Conservation (phyloP, 2,329 filamentous ascomycete species). For the Botrytis porri region DNA sequence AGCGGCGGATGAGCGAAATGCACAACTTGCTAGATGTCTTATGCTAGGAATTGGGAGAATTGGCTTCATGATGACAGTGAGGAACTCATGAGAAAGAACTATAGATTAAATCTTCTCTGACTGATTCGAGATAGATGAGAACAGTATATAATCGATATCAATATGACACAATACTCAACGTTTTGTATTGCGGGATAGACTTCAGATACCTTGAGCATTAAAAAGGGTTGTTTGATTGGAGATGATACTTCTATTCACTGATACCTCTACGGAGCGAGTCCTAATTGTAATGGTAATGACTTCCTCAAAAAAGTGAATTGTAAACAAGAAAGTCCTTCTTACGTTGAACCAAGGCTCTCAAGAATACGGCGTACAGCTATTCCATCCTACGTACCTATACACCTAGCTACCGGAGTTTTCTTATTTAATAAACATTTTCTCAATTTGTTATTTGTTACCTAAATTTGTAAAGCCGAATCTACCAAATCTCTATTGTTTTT, state of each 20-base stretch:
- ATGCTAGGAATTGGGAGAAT: background rate
- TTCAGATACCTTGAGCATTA: background rate
- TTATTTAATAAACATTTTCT: background rate
- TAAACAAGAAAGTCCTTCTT: background rate
- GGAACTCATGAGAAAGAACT: background rate
- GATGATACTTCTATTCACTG: background rate
- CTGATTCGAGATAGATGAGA: background rate
- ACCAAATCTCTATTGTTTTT: background rate
- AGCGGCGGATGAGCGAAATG: conserved; percentile 21
- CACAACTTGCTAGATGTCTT: background rate
- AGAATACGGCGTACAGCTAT: background rate
- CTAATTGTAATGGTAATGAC: background rate
- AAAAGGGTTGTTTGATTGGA: background rate
- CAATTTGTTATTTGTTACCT: background rate
- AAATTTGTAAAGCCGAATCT: no score
- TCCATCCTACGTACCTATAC: background rate
- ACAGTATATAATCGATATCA: background rate
- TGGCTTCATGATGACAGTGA: background rate
- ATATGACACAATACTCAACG: background rate
- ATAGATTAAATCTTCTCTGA: background rate
- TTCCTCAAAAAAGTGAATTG: background rate
- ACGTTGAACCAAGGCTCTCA: background rate
- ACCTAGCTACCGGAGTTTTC: background rate
- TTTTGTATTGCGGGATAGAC: background rate
- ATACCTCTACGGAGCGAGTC: background rate